These are phyloP conservation scores for Fusarium liriodendri DNA, from an alignment of 2,329 filamentous ascomycete genomes.

Conservation along the genomic window DNA sequence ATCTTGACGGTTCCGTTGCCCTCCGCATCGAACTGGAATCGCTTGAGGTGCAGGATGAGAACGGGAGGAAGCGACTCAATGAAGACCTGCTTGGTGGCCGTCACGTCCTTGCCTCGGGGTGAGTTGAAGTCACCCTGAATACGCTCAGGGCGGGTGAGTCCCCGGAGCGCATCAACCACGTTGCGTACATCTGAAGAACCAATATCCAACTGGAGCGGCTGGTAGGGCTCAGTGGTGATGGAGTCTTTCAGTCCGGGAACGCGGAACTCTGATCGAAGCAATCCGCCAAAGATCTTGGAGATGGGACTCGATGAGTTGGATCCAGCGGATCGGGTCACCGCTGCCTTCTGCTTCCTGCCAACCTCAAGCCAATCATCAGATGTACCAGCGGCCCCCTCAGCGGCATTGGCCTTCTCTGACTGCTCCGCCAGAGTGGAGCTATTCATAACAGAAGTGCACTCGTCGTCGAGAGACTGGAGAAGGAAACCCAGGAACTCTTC, in stretches of 20 bases:
- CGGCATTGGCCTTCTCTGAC: conserved; percentile 44
- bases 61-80: conserved; percentile 93
- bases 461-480: conserved; percentile 91
- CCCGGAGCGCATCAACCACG: conserved; percentile 90
- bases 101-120: conserved; percentile 78
- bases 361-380: conserved; percentile 86
- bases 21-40: conserved; percentile 93
- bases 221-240: conserved; percentile 92
- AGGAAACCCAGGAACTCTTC: conserved; percentile 97
- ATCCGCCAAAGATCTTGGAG: conserved; percentile 93
- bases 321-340: conserved; percentile 88
- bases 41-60: conserved; percentile 93
- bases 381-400: conserved; percentile 46
- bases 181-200: conserved; percentile 87
- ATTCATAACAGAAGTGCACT: conserved; percentile 81
- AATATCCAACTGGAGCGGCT: conserved; percentile 95
- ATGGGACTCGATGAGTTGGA: conserved; percentile 81
- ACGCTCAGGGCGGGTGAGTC: conserved; percentile 84
- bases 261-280: conserved; percentile 88
- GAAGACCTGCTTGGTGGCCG: conserved; percentile 92
- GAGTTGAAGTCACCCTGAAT: conserved; percentile 88
- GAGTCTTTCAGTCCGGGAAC: conserved; percentile 90
- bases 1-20: conserved; percentile 91
- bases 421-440: conserved; percentile 46
- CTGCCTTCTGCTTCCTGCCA: conserved; percentile 88